These are phyloP conservation scores for Cordia subcordata DNA, from an alignment of 257 asterid genomes.

Conservation along the genomic window DNA sequence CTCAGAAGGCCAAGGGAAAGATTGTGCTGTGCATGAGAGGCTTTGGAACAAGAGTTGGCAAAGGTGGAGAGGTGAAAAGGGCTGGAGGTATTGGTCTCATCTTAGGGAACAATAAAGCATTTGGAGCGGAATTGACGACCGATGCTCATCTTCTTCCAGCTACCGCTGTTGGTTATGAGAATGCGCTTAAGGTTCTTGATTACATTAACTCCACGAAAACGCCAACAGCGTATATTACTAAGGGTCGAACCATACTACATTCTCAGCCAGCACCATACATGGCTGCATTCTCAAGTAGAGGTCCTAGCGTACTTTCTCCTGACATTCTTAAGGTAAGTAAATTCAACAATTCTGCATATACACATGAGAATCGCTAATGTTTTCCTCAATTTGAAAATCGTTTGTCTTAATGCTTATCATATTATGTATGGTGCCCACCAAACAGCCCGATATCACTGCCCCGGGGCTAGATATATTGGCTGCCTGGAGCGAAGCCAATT, in stretches of 20 bases:
- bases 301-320: constrained; percentile 35
- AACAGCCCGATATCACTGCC: constrained; percentile 89
- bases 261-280: constrained; percentile 35
- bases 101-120: constrained; percentile 49
- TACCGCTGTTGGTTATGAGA: constrained; percentile 24
- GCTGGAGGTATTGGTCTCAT: constrained; percentile 83
- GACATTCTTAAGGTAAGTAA: constrained; percentile 36
- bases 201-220: constrained; percentile 28
- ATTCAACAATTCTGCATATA: neutral
- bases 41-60: constrained; percentile 66
- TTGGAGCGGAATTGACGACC: constrained; percentile 33
- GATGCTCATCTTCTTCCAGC: constrained; percentile 54
- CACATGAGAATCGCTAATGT: neutral
- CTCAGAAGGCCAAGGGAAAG: constrained; percentile 63
- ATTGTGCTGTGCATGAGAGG: constrained; percentile 77
- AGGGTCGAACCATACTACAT: constrained; percentile 20
- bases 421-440: neutral
- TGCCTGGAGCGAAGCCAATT: constrained; percentile 90
- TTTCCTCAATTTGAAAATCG: no score
- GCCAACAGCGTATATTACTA: constrained; percentile 24
- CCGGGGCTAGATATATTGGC: constrained; percentile 90
- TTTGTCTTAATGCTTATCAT: neutral
- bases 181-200: constrained; percentile 18
- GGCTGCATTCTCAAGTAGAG: constrained; percentile 42
- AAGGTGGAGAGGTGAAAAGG: constrained; percentile 79